Base-by-base conservation (phyloP, 345 rosid genomes). In the Atalantia buxifolia region DNA sequence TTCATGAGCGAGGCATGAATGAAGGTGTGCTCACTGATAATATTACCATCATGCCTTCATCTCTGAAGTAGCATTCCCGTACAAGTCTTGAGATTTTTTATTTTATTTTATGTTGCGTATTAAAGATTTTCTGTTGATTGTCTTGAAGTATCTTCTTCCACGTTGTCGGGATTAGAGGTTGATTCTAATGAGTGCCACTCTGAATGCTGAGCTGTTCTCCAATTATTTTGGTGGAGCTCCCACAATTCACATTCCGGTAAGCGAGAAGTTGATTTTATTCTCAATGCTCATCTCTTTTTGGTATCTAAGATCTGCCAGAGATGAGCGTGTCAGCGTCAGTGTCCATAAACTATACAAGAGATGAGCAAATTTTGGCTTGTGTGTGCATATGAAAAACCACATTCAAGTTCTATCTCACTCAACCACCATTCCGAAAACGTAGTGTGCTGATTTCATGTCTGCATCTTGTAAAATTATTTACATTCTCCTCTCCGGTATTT, bases 1-100 rank as follows among this genome's bases (percentile, higher is more conserved):
- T 96, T 87, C 99, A 96, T 77, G 99, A 96, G 82, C 85, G 99
- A 75, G 99, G 99, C 86, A 96, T 96, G 99, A 96, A 96, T 83
- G 99, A 96, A 94, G 99, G 99, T 94, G 85, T 78, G 36, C 22
- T 75, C 71, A 76, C 45, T 56, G 75, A 53, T 66, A 28, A 63
- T 60, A 53, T 65, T 45, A 9, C 6, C 42, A 63, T 76, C 22
- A 35, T 35, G 61, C 71, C 36, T 40, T n/a, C n/a, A 66, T 55
- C 57, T 72, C 63, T 33, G 50, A 55, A 30, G 66, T 69, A 72
- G 36, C 80, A 56, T 5, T 69, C 25, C 22, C 45, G n/a, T 61
- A 25, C 19, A 59, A 30, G 48, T 74, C 42, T 72, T 60, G 12
- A 24, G 40, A 24, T 40, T 25, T 28, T 8, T 31, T 36, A 22